Evolutionary conservation across 805 yeast genomes (phyloP).

Genomic region (Ogataea paradorogensis): DNA sequence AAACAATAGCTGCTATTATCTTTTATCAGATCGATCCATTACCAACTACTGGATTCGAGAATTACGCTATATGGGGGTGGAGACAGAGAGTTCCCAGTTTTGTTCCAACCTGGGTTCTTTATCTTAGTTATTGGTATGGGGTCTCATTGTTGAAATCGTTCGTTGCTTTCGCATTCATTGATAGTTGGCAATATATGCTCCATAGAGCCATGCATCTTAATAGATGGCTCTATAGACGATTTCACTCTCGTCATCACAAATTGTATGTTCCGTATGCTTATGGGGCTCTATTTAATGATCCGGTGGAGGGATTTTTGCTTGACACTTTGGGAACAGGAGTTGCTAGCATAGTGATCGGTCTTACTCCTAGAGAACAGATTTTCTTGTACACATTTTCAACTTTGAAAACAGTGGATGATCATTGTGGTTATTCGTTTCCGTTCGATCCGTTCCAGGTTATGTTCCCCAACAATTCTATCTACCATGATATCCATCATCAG

Average conservation of each 20-base stretch:
- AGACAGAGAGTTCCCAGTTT: slow-evolving; percentile 36
- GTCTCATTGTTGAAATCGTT: slow-evolving; percentile 55
- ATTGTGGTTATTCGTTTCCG: slow-evolving; percentile 95
- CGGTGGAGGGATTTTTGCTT: slow-evolving; percentile 87
- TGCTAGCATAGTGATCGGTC: slow-evolving; percentile 58
- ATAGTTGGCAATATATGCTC: slow-evolving; percentile 92
- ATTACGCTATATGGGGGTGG: slow-evolving; percentile 44
- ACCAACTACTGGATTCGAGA: slow-evolving; percentile 52
- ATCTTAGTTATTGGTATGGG: slow-evolving; percentile 59
- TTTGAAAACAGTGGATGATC: slow-evolving; percentile 95
- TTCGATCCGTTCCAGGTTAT: slow-evolving; percentile 84
- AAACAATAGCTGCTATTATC: slow-evolving; percentile 63
- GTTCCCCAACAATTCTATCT: slow-evolving; percentile 93
- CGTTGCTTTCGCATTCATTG: slow-evolving; percentile 71
- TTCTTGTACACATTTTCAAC: slow-evolving; percentile 83
- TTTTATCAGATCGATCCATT: slow-evolving; percentile 56
- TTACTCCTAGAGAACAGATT: slow-evolving; percentile 75
- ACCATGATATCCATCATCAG: slow-evolving; percentile 98
- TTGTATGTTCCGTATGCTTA: slow-evolving; percentile 94
- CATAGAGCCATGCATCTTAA: slow-evolving; percentile 88
- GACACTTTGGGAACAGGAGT: slow-evolving; percentile 93
- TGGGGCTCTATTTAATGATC: slow-evolving; percentile 94
- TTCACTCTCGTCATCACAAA: slow-evolving; percentile 94
- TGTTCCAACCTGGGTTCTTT: slow-evolving; percentile 47
- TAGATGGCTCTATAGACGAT: slow-evolving; percentile 67